Evolutionary conservation across 73 alveolate species (phyloP), one percentile per base, ranked within the genome.

Genomic region (Uronychia setigera): DNA sequence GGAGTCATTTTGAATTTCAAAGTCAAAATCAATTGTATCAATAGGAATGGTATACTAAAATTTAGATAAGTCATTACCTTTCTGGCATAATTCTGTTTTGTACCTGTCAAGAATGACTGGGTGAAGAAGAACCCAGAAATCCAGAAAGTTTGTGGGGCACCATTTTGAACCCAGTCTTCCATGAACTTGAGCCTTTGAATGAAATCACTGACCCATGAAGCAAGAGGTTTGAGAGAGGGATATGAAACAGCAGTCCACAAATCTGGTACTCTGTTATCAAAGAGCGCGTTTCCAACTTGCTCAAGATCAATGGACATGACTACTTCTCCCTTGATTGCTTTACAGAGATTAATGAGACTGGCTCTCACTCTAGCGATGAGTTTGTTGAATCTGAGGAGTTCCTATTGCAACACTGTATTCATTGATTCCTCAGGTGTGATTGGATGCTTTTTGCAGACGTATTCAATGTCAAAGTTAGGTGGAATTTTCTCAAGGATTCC

Each of bases 51-150:
- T 97, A 79, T 96, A 91, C 91, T 46, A 74, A 28, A 74, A 26
- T 11, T 5, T 74, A 26, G 28, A 26, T 11, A 9, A 74, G 34
- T 5, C 26, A 34, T 58, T 81, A 92, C 89, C 59, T 93, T 98
- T 85, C 99, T 92, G 60, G 99, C 99, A 85, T 95, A 96, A 85
- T 96, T 97, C 89, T 96, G 99, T 78, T 98, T 89, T 35, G 98
- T 96, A 14, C 99, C 99, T 1, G 99, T 99, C 77, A 98, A 87
- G 96, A 99, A 99, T 75, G 99, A 95, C 89, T 99, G 98, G 30
- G 99, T 99, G 96, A 99, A 99, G 95, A 93, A 99, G 95, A 99
- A 98, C 34, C 99, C 99, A 78, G 99, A 95, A 79, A 99, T 91
- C 99, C 99, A 99, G 95, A 98, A 99, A 34, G 97, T 97, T 33